Base-by-base conservation (phyloP, 2,329 filamentous ascomycete species). In the Mycogone perniciosa region DNA sequence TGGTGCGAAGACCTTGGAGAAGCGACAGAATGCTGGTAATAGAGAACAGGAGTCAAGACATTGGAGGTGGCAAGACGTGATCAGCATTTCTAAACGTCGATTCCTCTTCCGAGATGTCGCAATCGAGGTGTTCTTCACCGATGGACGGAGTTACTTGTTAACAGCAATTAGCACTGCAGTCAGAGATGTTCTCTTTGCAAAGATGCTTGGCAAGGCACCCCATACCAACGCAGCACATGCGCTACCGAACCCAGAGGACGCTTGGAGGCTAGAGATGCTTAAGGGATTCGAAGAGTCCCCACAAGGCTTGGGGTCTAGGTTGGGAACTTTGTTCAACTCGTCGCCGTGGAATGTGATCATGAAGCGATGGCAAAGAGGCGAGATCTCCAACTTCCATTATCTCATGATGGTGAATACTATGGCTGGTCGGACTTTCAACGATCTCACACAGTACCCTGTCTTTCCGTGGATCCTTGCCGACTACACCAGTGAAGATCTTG, bases 311-410 rank as follows among this genome's bases (percentile, higher is more conserved):
- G 89, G 92, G 0, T 90, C 88, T 6, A 92, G 92, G 61, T 91
- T 97, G 60, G 90, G 89, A 26, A 96, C 85, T 56, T 88, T 96
- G 9, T 97, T 99, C 73, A 89, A 90, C 56, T 81, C 89, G 26
- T 84, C 83, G 0, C 80, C 88, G 0, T 87, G 86, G 67, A 91
- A 90, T 57, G 88, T 91, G 7, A 84, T 89, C 7, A 95, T 93
- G 62, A 85, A 86, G 57, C 86, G 85, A 65, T 99, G 93, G 93
- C 80, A 93, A 53, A 86, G 85, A 64, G 93, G 95, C 9, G 93
- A 99, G 62, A 89, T 97, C 45, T 97, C 92, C 10, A 99, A 99
- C 67, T 99, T 99, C 62, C 90, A 97, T 67, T 99, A 99, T 64
- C 79, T 99, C 34, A 99, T 99, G 92, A 84, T 96, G 54, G 84